phyloP scores from a whole-genome alignment of 2,329 filamentous ascomycete species.

The Plectosphaerella sp. region DNA sequence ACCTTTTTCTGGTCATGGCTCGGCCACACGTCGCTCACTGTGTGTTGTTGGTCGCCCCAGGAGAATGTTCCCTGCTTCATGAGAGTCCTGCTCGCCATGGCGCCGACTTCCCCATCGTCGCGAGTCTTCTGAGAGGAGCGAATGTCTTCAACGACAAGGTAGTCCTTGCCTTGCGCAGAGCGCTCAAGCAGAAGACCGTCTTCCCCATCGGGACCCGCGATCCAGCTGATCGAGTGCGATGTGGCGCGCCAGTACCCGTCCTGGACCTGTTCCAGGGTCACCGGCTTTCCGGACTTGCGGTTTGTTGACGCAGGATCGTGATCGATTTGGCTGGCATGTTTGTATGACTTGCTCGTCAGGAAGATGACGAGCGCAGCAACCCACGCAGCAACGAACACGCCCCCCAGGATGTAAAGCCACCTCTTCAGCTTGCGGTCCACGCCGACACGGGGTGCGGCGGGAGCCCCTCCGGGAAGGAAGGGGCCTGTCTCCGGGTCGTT shows the following conservation, averaged over 20 bases:
- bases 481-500: slow-evolving; percentile 49
- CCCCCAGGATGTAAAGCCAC: slow-evolving; percentile 55
- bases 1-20: slow-evolving; percentile 84
- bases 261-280: slow-evolving; percentile 70
- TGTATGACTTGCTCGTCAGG: slow-evolving; percentile 60
- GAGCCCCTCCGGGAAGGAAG: slow-evolving; percentile 39
- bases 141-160: slow-evolving; percentile 83
- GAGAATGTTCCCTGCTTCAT: slow-evolving; percentile 67
- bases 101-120: slow-evolving; percentile 19
- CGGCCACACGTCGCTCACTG: slow-evolving; percentile 63
- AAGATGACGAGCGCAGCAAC: slow-evolving; percentile 63
- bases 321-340: slow-evolving; percentile 55
- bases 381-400: slow-evolving; percentile 64
- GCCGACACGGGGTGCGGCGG: slow-evolving; percentile 32
- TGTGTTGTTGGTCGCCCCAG: slow-evolving; percentile 50
- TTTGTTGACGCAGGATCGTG: slow-evolving; percentile 66
- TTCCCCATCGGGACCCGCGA: slow-evolving; percentile 66
- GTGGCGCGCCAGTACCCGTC: slow-evolving; percentile 60
- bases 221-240: slow-evolving; percentile 69
- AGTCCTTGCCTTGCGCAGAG: slow-evolving; percentile 61
- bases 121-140: slow-evolving; percentile 35
- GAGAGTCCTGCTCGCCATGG: slow-evolving; percentile 58
- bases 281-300: slow-evolving; percentile 63
- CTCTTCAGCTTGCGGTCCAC: slow-evolving; percentile 65
- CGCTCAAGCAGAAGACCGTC: slow-evolving; percentile 83